Base-by-base conservation (phyloP, 257 asterid species). In the Oldenlandia corymbosa region DNA sequence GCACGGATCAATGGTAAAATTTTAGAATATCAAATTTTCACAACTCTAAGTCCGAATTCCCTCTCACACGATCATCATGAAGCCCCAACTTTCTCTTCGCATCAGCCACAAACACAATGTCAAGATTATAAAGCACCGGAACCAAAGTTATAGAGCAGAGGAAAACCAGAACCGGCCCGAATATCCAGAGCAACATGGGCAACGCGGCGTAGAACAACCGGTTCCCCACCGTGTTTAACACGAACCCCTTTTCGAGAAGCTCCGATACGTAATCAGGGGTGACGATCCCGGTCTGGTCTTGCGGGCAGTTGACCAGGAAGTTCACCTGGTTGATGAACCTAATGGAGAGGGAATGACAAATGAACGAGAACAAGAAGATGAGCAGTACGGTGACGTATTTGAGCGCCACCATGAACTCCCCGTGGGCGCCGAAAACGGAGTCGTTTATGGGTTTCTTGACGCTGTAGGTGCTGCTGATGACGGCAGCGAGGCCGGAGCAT, bases 381-480 rank as follows among this genome's bases (percentile, higher is more conserved):
- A 83, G 74, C 68, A 91, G 91, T 45, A 91, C 76, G 0, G 90
- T 51, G 0, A 86, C 96, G 75, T 86, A 91, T 60, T 91, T 91
- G 4, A 91, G 72, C 7, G 96, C 91, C 77, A 86, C 64, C 86
- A 88, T 88, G 81, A 88, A 83, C 76, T 91, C 96, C 7, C 98
- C 98, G 62, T 91, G 98, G 0, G 88, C 96, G 2, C 98, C 98
- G 54, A 84, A 91, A 0, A 88, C 77, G 48, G 78, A 57, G 74
- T 91, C 96, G 71, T 81, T 83, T 14, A 91, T 51, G 23, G 98
- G 98, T 49, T 91, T 85, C 71, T 91, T 91, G 39, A 91, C 71
- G 78, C 88, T 91, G 76, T 91, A 91, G 0, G 91, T 88, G 77
- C 98, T 91, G 83, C 98, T 91, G 50, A 91, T 81, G 52, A 91